These are phyloP conservation scores for Phytopythium helicoides DNA, from an alignment of 352 stramenopile species.

Conservation along the genomic window DNA sequence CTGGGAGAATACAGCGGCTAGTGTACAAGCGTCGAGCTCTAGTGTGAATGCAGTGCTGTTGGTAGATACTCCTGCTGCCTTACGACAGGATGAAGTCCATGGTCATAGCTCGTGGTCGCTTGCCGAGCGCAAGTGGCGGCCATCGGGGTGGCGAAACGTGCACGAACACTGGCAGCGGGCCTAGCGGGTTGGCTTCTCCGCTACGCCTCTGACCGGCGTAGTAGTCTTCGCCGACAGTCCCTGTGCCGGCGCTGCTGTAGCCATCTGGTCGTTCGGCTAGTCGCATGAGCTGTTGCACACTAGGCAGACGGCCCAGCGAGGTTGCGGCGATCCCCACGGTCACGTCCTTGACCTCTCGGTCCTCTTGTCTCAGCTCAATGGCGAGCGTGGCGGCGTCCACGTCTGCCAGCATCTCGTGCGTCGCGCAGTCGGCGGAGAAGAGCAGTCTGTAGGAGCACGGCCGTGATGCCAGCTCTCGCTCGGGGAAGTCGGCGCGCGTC, in stretches of 20 bases:
- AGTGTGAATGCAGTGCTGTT: background rate
- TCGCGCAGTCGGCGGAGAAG: constrained; percentile 3
- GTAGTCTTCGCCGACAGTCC: background rate
- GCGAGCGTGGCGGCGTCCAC: background rate
- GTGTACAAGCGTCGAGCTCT: background rate
- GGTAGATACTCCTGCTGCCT: constrained; percentile 3
- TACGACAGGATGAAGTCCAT: constrained; percentile 29
- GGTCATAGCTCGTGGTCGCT: constrained; percentile 16
- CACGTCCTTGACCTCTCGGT: background rate
- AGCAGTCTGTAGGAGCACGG: constrained; percentile 3
- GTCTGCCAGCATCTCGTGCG: background rate
- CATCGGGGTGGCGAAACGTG: background rate
- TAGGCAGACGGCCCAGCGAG: background rate
- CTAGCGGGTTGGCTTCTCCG: background rate
- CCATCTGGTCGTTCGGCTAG: constrained; percentile 1
- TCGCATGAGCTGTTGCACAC: constrained; percentile 2
- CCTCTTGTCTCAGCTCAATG: background rate
- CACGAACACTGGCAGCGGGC: background rate
- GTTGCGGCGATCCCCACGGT: background rate
- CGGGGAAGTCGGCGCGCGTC: background rate
- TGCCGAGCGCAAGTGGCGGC: constrained; percentile 1
- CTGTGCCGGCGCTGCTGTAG: constrained; percentile 7
- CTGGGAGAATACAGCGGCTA: constrained; percentile 3
- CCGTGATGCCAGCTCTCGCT: background rate
- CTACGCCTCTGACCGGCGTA: background rate